A percentile compares a stretch with the other conserved stretches of the same genome.
Evolutionary conservation across 169 alveolate species (phyloP).

Genomic region (Cryptosporidium tyzzeri): DNA sequence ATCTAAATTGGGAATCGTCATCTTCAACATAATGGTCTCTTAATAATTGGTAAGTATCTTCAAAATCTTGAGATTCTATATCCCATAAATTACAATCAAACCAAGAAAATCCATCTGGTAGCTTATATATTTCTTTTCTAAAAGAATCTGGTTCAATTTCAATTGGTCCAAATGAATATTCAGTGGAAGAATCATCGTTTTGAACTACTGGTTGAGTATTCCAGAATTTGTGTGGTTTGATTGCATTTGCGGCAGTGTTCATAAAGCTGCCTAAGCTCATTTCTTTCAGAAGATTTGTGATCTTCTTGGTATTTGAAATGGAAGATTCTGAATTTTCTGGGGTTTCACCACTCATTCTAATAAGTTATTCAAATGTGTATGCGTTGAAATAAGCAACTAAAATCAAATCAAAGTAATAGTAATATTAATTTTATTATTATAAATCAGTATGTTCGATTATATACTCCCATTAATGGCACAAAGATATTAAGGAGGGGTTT

Average conservation of each 20-base stretch:
- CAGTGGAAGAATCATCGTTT: conserved; percentile 82
- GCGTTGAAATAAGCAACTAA: not conserved
- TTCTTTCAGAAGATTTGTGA: conserved; percentile 33
- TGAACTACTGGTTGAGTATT: conserved; percentile 95
- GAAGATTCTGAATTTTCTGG: not conserved
- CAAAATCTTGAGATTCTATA: conserved; percentile 75
- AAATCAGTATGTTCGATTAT: too few species aligned
- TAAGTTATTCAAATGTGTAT: not conserved
- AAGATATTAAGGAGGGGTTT: not conserved
- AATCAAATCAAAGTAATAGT: not conserved
- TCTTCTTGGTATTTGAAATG: not conserved
- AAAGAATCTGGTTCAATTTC: conserved; percentile 81
- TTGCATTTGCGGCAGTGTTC: not conserved
- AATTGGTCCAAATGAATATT: conserved; percentile 46
- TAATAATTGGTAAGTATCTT: conserved; percentile 90
- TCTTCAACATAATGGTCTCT: conserved; percentile 97
- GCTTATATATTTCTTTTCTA: conserved; percentile 85
- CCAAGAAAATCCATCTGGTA: conserved; percentile 95
- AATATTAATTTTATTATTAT: too few species aligned
- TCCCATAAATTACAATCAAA: conserved; percentile 88
- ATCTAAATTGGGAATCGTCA: conserved; percentile 96
- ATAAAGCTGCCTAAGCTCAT: conserved; percentile 36
- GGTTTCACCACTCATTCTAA: not conserved
- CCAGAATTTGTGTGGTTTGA: conserved; percentile 92
- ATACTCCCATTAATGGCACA: too few species aligned